Evolutionary conservation across 352 stramenopile genomes (phyloP), one percentile per base, ranked within the genome.

Genomic region (Globisporangium splendens): DNA sequence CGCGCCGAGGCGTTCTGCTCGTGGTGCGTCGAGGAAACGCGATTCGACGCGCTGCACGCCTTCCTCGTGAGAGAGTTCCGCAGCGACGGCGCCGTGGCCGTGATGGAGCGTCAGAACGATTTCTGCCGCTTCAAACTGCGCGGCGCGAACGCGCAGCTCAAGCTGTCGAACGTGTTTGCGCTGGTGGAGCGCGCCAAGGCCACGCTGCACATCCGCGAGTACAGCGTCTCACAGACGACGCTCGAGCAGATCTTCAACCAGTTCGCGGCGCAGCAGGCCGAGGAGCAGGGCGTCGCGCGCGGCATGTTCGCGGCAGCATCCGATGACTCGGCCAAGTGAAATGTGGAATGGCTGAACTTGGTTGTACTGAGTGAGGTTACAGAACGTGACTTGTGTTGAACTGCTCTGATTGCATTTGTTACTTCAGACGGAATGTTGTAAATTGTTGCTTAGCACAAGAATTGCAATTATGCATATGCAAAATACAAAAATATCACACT

Each of bases 201-300:
- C 8, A 61, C 77, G 50, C 60, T 93, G 56, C 31, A 73, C 48
- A 92, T 97, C 50, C 70, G 78, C 14, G 86, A 96, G 54, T 97
- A 96, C 71, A 86, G 77, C 42, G 72, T 97, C 20, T 91, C 71
- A 21, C 88, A 97, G 61, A 96, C 86, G 10, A 91, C 86, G 21
- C 55, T 97, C 39, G 88, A 97, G 73, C 88, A 96, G 65, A 91
- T 97, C 21, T 97, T 97, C 70, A 95, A 96, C 62, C 70, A 65
- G 14, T 97, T 96, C 70, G 78, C 89, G 5, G 72, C 69, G 5
- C 69, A 94, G 44, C 87, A 96, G 59, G 39, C 57, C 5, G 75
- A 85, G 46, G 72, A 82, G 28, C 21, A 56, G 49, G 56, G 56
- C 33, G 46, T 31, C 11, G 15, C 46, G 46, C 46, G 11, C 14